Conservation (phyloP, 2,329 filamentous ascomycete species). For the Dactylellina sp. region DNA sequence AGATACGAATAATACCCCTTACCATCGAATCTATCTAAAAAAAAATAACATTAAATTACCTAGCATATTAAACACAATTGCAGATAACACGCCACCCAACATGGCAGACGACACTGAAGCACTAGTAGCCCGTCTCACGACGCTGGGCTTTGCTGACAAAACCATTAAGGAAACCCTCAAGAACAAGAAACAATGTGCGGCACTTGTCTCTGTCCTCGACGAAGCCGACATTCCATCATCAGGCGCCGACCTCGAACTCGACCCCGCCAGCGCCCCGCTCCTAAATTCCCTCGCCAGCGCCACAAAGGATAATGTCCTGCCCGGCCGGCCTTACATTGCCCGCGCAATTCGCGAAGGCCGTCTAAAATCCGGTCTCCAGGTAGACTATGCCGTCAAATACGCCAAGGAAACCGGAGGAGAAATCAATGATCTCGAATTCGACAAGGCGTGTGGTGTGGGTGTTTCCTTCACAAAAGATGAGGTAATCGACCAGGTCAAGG, state of each 20-base stretch:
- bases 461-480: conserved; percentile 56
- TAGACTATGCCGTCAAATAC: conserved; percentile 59
- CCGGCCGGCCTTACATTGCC: conserved; percentile 57
- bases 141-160: conserved; percentile 60
- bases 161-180: conserved; percentile 60
- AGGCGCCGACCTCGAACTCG: conserved; percentile 24
- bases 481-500: conserved; percentile 54
- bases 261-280: conserved; percentile 51
- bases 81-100: conserved; percentile 2
- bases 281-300: conserved; percentile 58
- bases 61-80: neutral
- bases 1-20: neutral
- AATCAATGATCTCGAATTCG: conserved; percentile 51
- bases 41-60: neutral
- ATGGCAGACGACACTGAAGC: conserved; percentile 58
- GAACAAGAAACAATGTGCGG: conserved; percentile 59
- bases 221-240: conserved; percentile 55
- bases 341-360: conserved; percentile 57
- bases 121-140: conserved; percentile 56
- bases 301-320: conserved; percentile 56
- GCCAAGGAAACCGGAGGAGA: conserved; percentile 57
- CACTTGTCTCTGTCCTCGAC: conserved; percentile 57
- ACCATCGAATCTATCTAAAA: neutral
- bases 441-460: conserved; percentile 59
- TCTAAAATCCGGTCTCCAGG: conserved; percentile 58